These are phyloP conservation scores for Tuctoria greenei DNA, from an alignment of 176 grass and related monocot species.

Conservation along the genomic window DNA sequence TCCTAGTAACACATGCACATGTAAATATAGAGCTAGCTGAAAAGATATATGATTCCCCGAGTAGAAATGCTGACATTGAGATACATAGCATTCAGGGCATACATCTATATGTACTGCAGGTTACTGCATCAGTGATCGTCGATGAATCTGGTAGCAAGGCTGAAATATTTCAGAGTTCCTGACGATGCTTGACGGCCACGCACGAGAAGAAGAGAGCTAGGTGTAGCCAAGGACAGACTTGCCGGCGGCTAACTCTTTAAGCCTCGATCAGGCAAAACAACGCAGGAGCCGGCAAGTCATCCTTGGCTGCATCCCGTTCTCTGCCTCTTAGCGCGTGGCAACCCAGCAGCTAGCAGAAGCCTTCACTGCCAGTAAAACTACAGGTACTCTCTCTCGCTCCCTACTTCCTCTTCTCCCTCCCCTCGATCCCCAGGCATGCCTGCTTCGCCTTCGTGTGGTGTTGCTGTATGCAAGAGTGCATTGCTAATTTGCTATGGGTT, in stretches of 20 bases:
- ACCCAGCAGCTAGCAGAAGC: constrained; percentile 37
- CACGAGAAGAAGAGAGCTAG: constrained; percentile 56
- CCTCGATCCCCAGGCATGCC: constrained; percentile 14
- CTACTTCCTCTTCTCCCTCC: neutral
- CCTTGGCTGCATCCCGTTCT: constrained; percentile 71
- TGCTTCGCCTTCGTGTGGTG: constrained; percentile 21
- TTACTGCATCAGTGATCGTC: neutral
- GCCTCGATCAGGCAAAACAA: constrained; percentile 9
- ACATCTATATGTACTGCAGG: neutral
- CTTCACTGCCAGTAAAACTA: neutral
- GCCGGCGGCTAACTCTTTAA: constrained; percentile 42
- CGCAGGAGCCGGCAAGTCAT: constrained; percentile 57
- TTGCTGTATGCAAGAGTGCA: constrained; percentile 18
- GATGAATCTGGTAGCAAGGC: neutral
- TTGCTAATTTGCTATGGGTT: constrained; percentile 8
- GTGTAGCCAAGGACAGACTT: constrained; percentile 66
- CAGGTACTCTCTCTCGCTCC: neutral
- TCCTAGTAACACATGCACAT: neutral
- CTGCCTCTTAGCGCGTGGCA: constrained; percentile 47
- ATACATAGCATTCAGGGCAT: constrained; percentile 3
- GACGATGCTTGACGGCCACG: constrained; percentile 35
- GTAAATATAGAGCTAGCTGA: constrained; percentile 6
- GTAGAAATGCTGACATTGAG: neutral
- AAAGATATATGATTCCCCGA: neutral
- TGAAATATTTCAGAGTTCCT: neutral